phyloP scores from a whole-genome alignment of 345 rosid species.

The Odontarrhena argentea region DNA sequence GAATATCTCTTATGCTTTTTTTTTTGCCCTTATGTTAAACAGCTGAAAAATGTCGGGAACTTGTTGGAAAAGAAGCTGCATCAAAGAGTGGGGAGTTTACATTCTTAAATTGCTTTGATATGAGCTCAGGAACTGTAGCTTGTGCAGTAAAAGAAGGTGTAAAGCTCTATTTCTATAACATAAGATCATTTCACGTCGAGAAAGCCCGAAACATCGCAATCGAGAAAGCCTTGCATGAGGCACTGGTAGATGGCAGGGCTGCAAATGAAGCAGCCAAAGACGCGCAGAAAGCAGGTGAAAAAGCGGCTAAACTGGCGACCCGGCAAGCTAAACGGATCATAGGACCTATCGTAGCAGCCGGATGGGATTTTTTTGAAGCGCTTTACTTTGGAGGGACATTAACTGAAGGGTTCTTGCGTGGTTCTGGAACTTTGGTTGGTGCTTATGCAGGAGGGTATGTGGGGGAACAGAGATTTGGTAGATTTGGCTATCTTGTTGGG shows the following conservation, averaged over 20 bases:
- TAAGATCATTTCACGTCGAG: constrained; percentile 81
- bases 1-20: neutral
- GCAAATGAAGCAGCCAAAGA: constrained; percentile 67
- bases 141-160: constrained; percentile 88
- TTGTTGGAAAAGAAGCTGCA: constrained; percentile 77
- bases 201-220: constrained; percentile 60
- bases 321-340: constrained; percentile 76
- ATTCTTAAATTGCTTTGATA: constrained; percentile 81
- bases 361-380: constrained; percentile 98
- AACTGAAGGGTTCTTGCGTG: constrained; percentile 85
- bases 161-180: constrained; percentile 81
- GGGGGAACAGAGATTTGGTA: constrained; percentile 82
- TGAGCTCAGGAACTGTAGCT: constrained; percentile 81
- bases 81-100: constrained; percentile 94
- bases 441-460: constrained; percentile 77
- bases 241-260: constrained; percentile 61
- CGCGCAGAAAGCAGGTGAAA: constrained; percentile 75
- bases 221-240: constrained; percentile 67
- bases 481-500: constrained; percentile 85
- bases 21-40: constrained; percentile 3
- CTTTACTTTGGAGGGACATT: constrained; percentile 83
- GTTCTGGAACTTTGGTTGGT: constrained; percentile 85
- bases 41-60: constrained; percentile 90
- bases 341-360: constrained; percentile 90
- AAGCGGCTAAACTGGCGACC: constrained; percentile 82